Evolutionary conservation across 306 rosid genomes (phyloP).

Genomic region (Castanospermum australe): DNA sequence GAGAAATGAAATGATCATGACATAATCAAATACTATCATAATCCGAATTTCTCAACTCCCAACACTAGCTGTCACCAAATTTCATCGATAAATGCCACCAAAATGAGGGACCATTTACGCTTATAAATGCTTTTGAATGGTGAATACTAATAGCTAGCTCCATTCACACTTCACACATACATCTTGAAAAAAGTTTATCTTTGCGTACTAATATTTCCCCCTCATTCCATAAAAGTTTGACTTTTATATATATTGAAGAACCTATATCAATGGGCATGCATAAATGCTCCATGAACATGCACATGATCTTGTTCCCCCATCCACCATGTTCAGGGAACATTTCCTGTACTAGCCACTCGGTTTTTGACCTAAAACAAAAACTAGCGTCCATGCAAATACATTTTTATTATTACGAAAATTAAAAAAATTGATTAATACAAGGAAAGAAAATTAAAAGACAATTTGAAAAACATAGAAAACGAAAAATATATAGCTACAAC

Average conservation of each 20-base stretch:
- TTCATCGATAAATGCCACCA: not conserved
- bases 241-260: not conserved
- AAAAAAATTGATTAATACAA: conserved; percentile 17
- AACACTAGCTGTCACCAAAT: not conserved
- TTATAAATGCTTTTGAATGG: not conserved
- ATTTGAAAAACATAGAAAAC: not conserved
- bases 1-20: not conserved
- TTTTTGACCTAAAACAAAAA: conserved; percentile 26
- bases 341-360: conserved; percentile 32
- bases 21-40: not conserved
- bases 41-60: not conserved
- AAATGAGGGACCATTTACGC: not conserved
- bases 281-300: conserved; percentile 60
- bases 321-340: conserved; percentile 37
- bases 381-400: not conserved
- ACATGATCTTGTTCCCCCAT: conserved; percentile 72
- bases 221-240: not conserved
- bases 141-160: not conserved
- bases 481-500: conserved; percentile 25
- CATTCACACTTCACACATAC: not conserved
- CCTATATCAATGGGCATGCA: conserved; percentile 33
- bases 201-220: not conserved
- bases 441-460: not conserved
- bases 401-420: not conserved
- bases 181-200: not conserved